Evolutionary conservation across 176 grass and related monocot species (phyloP), one percentile per base, ranked within the genome.

Genomic region (Rhynchospora pubera): DNA sequence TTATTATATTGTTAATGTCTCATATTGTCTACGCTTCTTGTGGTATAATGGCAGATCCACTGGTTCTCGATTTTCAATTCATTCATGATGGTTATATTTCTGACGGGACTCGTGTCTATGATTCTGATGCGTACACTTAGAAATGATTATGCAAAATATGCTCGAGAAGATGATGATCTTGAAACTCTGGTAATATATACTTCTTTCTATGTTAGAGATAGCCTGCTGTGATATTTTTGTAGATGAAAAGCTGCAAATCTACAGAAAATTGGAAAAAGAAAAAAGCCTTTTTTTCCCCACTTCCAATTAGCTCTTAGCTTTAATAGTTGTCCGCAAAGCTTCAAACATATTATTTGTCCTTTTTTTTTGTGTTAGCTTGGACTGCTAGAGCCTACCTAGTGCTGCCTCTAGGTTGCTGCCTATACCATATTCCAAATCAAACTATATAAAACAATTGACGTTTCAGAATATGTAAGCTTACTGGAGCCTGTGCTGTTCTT

Each of bases 21-120:
- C 24, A 50, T 84, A 46, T 62, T 82, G 28, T 62, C 15, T 66
- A 60, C 47, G 44, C 13, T 55, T 24, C 30, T 10, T 81, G 21
- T 71, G 46, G 46, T 80, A 69, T 84, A 46, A 57, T 43, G 69
- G 65, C 86, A 97, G 94, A 97, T 97, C 70, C 94, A 97, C 76
- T 97, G 94, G 94, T 94, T 97, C 77, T 97, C 94, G 65, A 94
- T 97, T 84, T 97, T 97, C 87, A 97, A 97, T 86, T 97, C 94
- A 89, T 92, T 97, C 83, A 97, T 97, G 94, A 97, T 97, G 94
- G 91, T 97, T 85, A 97, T 97, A 74, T 97, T 97, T 85, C 89
- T 97, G 83, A 94, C 91, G 19, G 94, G 94, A 50, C 91, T 97
- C 2, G 94, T 97, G 56, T 97, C 94, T 42, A 94, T 97, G 94